A percentile compares a stretch with the other conserved stretches of the same genome.
These are phyloP conservation scores for Bremia lactucae DNA, from an alignment of 352 stramenopile species.

Conservation along the genomic window DNA sequence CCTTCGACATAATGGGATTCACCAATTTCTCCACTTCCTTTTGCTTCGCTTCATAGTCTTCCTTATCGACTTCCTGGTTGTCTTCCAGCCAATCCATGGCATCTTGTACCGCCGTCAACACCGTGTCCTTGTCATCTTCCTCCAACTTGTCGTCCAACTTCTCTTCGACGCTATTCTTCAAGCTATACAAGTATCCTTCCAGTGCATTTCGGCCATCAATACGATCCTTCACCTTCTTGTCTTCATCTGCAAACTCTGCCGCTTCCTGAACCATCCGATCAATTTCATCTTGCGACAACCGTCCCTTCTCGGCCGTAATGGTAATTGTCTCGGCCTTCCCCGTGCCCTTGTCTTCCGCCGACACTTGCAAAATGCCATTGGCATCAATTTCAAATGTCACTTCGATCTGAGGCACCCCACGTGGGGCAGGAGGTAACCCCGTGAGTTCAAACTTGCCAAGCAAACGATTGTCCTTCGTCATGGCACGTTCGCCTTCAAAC, in stretches of 20 bases:
- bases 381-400: slow-evolving; percentile 99
- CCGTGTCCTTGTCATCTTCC: slow-evolving; percentile 88
- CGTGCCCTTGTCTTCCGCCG: slow-evolving; percentile 97
- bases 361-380: slow-evolving; percentile 98
- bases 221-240: slow-evolving; percentile 95
- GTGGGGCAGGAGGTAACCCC: slow-evolving; percentile 94
- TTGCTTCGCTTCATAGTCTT: slow-evolving; percentile 96
- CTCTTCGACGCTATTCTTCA: slow-evolving; percentile 91
- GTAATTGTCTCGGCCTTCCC: slow-evolving; percentile 97
- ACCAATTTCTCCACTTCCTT: slow-evolving; percentile 98
- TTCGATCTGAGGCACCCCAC: slow-evolving; percentile 98
- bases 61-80: slow-evolving; percentile 96
- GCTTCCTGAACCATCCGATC: slow-evolving; percentile 98
- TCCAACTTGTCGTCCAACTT: slow-evolving; percentile 95
- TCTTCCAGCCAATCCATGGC: slow-evolving; percentile 99
- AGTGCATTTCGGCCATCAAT: slow-evolving; percentile 95
- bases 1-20: slow-evolving; percentile 98
- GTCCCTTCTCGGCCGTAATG: slow-evolving; percentile 98
- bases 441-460: slow-evolving; percentile 99
- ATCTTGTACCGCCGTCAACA: slow-evolving; percentile 91
- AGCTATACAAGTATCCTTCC: slow-evolving; percentile 94
- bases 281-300: slow-evolving; percentile 98
- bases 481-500: slow-evolving; percentile 97
- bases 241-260: slow-evolving; percentile 97
- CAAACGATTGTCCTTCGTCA: slow-evolving; percentile 99